Percentiles rank a stretch among this genome's conserved stretches.
Evolutionary conservation across 192 early-diverging fungal genomes (phyloP).

Genomic region (Dimargaris cristalligena): DNA sequence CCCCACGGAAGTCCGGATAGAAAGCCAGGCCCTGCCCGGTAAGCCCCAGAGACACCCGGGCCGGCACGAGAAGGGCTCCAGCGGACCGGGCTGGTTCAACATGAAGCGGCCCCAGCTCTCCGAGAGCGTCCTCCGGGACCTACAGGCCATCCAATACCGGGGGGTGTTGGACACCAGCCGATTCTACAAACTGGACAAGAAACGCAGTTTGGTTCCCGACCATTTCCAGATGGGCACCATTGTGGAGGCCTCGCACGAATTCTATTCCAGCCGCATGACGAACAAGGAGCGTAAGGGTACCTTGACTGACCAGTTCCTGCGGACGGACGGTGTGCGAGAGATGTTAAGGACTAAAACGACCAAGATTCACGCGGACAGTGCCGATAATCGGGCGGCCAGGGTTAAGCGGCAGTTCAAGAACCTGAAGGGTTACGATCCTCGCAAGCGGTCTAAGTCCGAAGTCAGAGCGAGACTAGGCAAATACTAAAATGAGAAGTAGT

Average conservation of each 20-base stretch:
- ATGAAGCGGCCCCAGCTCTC: conserved; percentile 74
- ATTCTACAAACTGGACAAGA: conserved; percentile 69
- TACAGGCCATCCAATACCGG: conserved; percentile 72
- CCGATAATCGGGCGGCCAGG: neutral
- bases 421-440: too few species aligned
- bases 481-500: too few species aligned
- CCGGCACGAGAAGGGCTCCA: too few species aligned
- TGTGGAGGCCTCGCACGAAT: conserved; percentile 72
- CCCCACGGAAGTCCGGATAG: too few species aligned
- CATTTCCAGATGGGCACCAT: conserved; percentile 94
- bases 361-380: conserved; percentile 46
- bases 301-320: conserved; percentile 77
- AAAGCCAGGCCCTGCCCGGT: too few species aligned
- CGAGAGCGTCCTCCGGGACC: conserved; percentile 72
- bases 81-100: conserved; percentile 66
- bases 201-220: conserved; percentile 49
- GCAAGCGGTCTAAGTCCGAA: too few species aligned
- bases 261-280: conserved; percentile 70
- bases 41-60: too few species aligned
- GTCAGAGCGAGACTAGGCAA: too few species aligned
- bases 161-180: conserved; percentile 82
- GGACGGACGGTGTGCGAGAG: conserved; percentile 44
- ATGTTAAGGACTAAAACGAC: conserved; percentile 81
- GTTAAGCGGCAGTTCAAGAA: too few species aligned
- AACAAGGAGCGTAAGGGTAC: conserved; percentile 70